Conservation (phyloP, 768 basidiomycete genomes). For the Porphyrellus cyaneotinctus region DNA sequence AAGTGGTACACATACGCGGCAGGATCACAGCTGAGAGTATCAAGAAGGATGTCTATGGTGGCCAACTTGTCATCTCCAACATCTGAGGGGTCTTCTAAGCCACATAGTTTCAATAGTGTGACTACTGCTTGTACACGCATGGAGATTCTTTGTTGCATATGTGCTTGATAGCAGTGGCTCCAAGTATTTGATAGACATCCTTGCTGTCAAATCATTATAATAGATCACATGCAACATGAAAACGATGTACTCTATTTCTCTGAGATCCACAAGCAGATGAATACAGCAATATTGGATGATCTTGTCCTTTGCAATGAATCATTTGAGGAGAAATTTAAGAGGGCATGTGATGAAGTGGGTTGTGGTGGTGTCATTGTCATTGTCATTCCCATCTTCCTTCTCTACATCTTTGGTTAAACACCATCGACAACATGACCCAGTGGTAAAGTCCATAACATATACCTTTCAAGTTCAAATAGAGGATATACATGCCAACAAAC, state of each 20-base stretch:
- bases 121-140: slow-evolving; percentile 79
- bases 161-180: slow-evolving; percentile 62
- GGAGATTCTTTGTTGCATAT: slow-evolving; percentile 74
- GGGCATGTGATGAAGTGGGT: slow-evolving; percentile 67
- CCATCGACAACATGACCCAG: not conserved
- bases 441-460: slow-evolving; percentile 6
- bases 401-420: slow-evolving; percentile 36
- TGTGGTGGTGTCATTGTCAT: slow-evolving; percentile 64
- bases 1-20: slow-evolving; percentile 74
- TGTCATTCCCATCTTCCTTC: slow-evolving; percentile 33
- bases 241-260: slow-evolving; percentile 73
- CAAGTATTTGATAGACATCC: slow-evolving; percentile 63
- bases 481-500: slow-evolving; percentile 77
- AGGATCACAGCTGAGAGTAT: slow-evolving; percentile 65
- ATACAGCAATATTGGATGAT: slow-evolving; percentile 75
- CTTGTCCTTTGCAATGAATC: slow-evolving; percentile 86
- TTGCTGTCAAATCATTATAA: slow-evolving; percentile 45
- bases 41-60: slow-evolving; percentile 57
- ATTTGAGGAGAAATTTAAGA: slow-evolving; percentile 68
- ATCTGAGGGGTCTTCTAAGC: slow-evolving; percentile 61
- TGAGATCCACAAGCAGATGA: slow-evolving; percentile 74
- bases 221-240: not conserved
- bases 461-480: slow-evolving; percentile 77
- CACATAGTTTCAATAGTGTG: slow-evolving; percentile 72
- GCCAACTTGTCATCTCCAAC: slow-evolving; percentile 43